These are phyloP conservation scores for Fusarium verticillioides DNA, from an alignment of 2,329 filamentous ascomycete genomes.

Conservation along the genomic window DNA sequence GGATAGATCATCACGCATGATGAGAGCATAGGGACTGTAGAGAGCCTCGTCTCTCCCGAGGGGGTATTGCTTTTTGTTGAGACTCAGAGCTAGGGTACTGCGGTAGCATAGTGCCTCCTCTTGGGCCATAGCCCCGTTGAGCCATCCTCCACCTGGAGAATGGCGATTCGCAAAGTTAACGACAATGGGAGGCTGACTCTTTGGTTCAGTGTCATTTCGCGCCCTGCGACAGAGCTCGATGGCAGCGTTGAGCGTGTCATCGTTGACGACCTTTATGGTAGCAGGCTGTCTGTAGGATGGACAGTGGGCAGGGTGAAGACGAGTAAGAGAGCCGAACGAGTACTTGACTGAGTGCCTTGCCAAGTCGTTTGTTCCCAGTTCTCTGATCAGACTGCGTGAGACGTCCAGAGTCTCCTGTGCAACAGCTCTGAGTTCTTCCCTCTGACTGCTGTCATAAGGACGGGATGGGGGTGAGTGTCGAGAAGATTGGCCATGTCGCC, in stretches of 20 bases:
- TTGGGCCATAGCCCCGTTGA: background rate
- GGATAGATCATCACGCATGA: background rate
- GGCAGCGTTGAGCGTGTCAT: background rate
- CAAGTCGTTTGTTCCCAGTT: background rate
- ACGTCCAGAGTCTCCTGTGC: background rate
- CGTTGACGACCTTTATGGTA: background rate
- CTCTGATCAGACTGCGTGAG: background rate
- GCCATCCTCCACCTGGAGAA: background rate
- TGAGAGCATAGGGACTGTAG: background rate
- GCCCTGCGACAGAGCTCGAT: background rate
- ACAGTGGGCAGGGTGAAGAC: background rate
- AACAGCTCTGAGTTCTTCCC: background rate
- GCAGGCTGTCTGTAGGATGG: background rate
- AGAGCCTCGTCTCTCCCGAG: background rate
- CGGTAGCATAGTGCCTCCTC: background rate
- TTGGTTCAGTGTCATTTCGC: background rate
- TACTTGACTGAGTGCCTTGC: background rate
- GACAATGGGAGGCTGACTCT: background rate
- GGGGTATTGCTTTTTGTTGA: background rate
- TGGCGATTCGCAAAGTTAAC: background rate
- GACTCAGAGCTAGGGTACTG: fast-evolving
- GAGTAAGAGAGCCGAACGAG: background rate
- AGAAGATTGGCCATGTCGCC: background rate
- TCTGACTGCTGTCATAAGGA: background rate
- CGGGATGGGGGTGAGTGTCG: background rate